phyloP scores from a whole-genome alignment of 805 yeast species.

The Starmerella etchellsii region DNA sequence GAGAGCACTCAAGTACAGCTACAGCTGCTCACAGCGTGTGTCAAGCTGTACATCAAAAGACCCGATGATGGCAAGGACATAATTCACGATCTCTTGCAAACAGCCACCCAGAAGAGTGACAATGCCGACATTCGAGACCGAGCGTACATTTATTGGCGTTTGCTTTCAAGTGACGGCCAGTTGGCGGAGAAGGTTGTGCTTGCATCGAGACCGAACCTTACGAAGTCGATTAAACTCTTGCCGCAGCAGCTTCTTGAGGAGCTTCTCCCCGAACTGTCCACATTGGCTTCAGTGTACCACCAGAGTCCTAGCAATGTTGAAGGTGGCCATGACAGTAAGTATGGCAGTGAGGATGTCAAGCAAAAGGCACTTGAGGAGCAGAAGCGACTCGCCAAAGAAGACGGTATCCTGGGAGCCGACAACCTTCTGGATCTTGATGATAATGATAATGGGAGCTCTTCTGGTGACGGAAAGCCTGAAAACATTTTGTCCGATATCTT shows the following conservation, averaged over 20 bases:
- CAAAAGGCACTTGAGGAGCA: constrained; percentile 59
- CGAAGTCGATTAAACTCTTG: constrained; percentile 57
- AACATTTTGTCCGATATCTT: constrained; percentile 22
- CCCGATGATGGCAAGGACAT: constrained; percentile 47
- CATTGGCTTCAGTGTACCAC: constrained; percentile 80
- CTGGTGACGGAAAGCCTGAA: constrained; percentile 12
- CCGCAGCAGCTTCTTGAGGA: constrained; percentile 56
- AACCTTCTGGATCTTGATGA: constrained; percentile 67
- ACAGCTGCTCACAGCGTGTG: constrained; percentile 60
- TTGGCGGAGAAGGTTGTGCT: constrained; percentile 52
- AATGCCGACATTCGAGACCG: constrained; percentile 83
- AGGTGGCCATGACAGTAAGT: constrained; percentile 24
- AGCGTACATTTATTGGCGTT: constrained; percentile 78
- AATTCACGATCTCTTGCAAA: constrained; percentile 69
- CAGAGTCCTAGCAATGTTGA: constrained; percentile 42
- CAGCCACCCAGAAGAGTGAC: constrained; percentile 61
- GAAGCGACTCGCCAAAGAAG: constrained; percentile 62
- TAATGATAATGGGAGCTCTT: constrained; percentile 15
- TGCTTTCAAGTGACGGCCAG: constrained; percentile 67
- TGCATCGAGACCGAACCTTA: constrained; percentile 55
- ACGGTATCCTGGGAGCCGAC: constrained; percentile 28
- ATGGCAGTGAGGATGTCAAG: constrained; percentile 31
- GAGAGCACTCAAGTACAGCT: constrained; percentile 70
- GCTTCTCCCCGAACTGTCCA: constrained; percentile 62
- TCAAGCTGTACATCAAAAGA: constrained; percentile 51